Conservation (phyloP, 345 rosid genomes). For the thale cress (Arabidopsis thaliana) region TAIR10.1 NC_003076.8:26633001-26633500, state of each 20-base stretch:
- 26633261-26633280: not conserved
- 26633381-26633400: slow-evolving; percentile 17
- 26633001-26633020: not conserved
- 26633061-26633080: not conserved
- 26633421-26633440: slow-evolving; percentile 42
- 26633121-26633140: not conserved
- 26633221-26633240: not conserved
- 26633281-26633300: not conserved
- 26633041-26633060: not conserved
- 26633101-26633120: not conserved
- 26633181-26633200: not conserved
- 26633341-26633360: slow-evolving; percentile 20
- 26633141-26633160: not conserved
- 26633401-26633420: not conserved
- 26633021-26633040: not conserved
- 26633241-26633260: slow-evolving; percentile 7
- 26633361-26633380: slow-evolving; percentile 4
- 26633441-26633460: slow-evolving; percentile 24
- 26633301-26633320: slow-evolving; percentile 7
- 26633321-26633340: slow-evolving; percentile 15
- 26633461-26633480: slow-evolving; percentile 13
- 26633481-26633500: slow-evolving; percentile 33
- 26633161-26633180: not conserved
- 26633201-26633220: not conserved
- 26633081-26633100: not conserved